These are phyloP conservation scores for Neofusicoccum kwambonambiense DNA, from an alignment of 2,329 filamentous ascomycete species.

Conservation along the genomic window DNA sequence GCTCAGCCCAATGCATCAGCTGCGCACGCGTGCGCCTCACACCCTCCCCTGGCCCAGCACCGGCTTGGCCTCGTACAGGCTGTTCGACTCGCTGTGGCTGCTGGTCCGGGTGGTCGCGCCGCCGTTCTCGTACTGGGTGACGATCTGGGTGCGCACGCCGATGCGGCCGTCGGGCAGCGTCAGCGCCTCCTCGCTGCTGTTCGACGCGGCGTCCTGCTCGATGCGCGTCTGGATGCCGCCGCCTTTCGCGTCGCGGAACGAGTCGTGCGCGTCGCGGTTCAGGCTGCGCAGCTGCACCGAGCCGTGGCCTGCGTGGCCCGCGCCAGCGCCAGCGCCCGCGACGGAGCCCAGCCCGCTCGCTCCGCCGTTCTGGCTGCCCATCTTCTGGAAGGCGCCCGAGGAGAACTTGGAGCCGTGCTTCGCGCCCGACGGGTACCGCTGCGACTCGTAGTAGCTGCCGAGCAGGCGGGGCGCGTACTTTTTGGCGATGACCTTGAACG, in stretches of 20 bases:
- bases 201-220: slow-evolving; percentile 16
- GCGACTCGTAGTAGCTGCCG: slow-evolving; percentile 18
- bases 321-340: no score
- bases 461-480: slow-evolving; percentile 16
- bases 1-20: no score
- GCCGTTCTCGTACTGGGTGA: slow-evolving; percentile 8
- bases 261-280: slow-evolving; percentile 1
- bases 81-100: slow-evolving; percentile 7
- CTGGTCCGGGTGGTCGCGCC: background rate
- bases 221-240: slow-evolving; percentile 12
- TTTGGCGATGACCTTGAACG: slow-evolving; percentile 20
- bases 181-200: slow-evolving; percentile 18
- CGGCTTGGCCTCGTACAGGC: slow-evolving; percentile 3
- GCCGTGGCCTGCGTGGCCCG: background rate
- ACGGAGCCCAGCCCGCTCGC: no score
- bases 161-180: slow-evolving; percentile 16
- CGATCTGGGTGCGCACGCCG: slow-evolving; percentile 16
- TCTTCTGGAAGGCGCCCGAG: slow-evolving; percentile 4
- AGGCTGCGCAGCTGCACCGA: slow-evolving; percentile 8
- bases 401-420: slow-evolving; percentile 7
- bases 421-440: background rate
- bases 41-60: background rate
- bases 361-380: background rate
- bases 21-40: background rate
- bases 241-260: background rate